These are phyloP conservation scores for Aotearoamyces nothofagi DNA, from an alignment of 2,329 filamentous ascomycete species.

Conservation along the genomic window DNA sequence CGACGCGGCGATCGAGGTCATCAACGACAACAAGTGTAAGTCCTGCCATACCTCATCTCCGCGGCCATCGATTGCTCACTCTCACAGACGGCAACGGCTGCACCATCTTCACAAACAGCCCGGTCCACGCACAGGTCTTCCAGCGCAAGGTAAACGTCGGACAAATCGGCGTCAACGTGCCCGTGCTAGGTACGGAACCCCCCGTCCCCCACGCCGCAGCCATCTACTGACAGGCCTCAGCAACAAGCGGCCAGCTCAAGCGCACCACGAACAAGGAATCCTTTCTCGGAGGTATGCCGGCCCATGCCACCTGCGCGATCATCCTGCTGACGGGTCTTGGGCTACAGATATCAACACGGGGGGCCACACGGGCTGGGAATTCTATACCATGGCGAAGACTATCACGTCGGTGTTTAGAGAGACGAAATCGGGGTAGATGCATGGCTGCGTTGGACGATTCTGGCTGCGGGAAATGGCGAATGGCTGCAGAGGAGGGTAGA, in stretches of 20 bases:
- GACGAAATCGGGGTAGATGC: no score
- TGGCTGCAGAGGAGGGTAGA: no score
- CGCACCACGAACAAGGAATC: slow-evolving; percentile 15
- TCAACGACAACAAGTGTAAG: slow-evolving; percentile 4
- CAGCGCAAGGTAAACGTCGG: slow-evolving; percentile 12
- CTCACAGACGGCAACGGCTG: slow-evolving; percentile 14
- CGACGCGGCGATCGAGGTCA: slow-evolving; percentile 3
- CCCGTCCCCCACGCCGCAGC: no score
- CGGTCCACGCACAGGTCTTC: slow-evolving; percentile 8
- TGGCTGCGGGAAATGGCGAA: no score
- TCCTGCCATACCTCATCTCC: background rate
- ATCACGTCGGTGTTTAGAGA: slow-evolving; percentile 8
- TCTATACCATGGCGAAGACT: slow-evolving; percentile 13
- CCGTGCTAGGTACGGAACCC: no score
- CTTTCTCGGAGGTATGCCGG: slow-evolving; percentile 13
- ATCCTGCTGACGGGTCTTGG: no score
- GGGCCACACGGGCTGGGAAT: slow-evolving; percentile 8
- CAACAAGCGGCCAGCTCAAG: slow-evolving; percentile 9
- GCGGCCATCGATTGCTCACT: background rate
- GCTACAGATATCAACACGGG: slow-evolving; percentile 4
- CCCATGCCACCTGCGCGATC: no score
- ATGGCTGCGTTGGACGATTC: no score
- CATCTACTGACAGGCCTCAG: no score
- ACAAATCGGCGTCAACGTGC: slow-evolving; percentile 15
- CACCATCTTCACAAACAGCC: slow-evolving; percentile 11